Percentiles rank a stretch among this genome's conserved stretches.
phyloP scores from a whole-genome alignment of 192 early-diverging fungal species.

The Backusella sp. region DNA sequence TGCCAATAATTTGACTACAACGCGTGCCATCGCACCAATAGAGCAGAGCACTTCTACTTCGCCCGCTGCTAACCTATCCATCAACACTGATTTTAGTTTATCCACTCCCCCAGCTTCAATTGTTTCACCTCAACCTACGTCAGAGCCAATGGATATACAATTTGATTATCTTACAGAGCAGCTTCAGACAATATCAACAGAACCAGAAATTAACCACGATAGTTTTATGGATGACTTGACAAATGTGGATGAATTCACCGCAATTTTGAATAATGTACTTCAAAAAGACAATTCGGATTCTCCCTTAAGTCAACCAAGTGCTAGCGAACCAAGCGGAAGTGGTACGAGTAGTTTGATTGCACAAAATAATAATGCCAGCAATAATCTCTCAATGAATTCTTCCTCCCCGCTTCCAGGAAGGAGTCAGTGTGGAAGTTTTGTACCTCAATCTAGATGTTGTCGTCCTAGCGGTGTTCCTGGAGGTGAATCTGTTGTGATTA shows the following conservation, averaged over 20 bases:
- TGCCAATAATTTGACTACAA: not conserved
- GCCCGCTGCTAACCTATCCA: not conserved
- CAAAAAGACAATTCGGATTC: constrained; percentile 6
- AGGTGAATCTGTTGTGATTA: constrained; percentile 18
- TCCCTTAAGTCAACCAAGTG: not conserved
- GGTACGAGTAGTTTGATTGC: not conserved
- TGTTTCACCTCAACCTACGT: constrained; percentile 8
- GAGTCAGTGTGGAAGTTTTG: constrained; percentile 10
- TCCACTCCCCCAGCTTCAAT: constrained; percentile 4
- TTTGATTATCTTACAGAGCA: constrained; percentile 15
- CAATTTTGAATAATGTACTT: constrained; percentile 25
- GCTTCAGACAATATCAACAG: not conserved
- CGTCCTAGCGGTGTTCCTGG: not conserved
- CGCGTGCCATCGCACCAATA: constrained; percentile 2
- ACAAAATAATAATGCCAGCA: not conserved
- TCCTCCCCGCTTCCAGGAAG: not conserved
- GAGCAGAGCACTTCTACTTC: not conserved
- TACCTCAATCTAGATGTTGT: constrained; percentile 7
- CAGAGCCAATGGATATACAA: constrained; percentile 10
- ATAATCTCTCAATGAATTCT: not conserved
- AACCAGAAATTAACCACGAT: not conserved
- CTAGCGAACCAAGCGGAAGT: not conserved
- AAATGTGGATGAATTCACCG: constrained; percentile 17
- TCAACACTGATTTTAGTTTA: not conserved
- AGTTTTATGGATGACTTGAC: constrained; percentile 5